Base-by-base conservation (phyloP, 768 basidiomycete species). In the Suillus placidus region DNA sequence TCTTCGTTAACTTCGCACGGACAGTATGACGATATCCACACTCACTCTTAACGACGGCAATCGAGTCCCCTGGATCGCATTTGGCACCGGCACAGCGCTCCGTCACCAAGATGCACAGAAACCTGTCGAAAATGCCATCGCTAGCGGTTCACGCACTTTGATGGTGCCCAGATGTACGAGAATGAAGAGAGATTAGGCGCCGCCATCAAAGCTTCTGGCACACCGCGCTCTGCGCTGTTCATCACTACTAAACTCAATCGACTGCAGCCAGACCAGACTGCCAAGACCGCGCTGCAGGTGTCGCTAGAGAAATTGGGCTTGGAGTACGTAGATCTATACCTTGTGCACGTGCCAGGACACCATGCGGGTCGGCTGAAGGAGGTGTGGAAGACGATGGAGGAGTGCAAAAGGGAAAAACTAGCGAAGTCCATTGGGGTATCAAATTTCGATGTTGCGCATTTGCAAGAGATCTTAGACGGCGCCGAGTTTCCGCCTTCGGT, bases 401-500 rank as follows among this genome's bases (percentile, higher is more conserved):
- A 79, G 38, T 76, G 88, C 34, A 81, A 83, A 70, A 77, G 83
- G 42, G 78, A 78, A 12, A 79, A 81, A 0, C 69, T 80, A 2
- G 69, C 80, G 2, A 82, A 52, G 65, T 66, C 32, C 72, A 89
- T 90, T 62, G 90, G 90, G 20, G 88, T 93, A 63, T 88, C 87
- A 77, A 92, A 92, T 75, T 91, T 88, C 73, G 72, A 71, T 5
- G 67, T 89, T 38, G 73, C 79, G 1, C 76, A 87, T 57, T 79
- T 93, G 20, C 78, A 89, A 70, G 74, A 74, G 4, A 67, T 92
- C 4, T 62, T 87, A 61, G 84, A 83, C 69, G 72, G 75, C 0
- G 87, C 87, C 1, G 79, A 76, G 42, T 75, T 88, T 69, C 85
- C 81, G 43, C 91, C 91, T 4, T 88, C 85, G 1, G 89, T 89